A percentile compares a stretch with the other conserved stretches of the same genome.
Conservation (phyloP, 2,329 filamentous ascomycete species). For the Botrytis galanthina region DNA sequence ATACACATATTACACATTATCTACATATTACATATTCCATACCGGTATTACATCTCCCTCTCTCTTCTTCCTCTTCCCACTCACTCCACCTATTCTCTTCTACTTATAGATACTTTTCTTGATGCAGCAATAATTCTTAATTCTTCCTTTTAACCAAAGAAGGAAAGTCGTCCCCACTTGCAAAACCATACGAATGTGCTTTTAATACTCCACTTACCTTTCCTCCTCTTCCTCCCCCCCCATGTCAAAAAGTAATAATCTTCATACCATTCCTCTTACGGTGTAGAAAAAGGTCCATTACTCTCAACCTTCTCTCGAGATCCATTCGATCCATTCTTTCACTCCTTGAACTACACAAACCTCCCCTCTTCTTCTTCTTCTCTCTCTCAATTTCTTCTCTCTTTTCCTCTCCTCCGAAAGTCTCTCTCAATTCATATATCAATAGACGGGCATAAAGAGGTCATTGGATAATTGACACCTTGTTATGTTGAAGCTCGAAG, state of each 20-base stretch:
- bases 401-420: constrained; percentile 8
- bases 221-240: not conserved
- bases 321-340: constrained; percentile 17
- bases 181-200: constrained; percentile 1
- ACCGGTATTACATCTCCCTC: not conserved
- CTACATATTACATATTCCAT: too few relatives aligned
- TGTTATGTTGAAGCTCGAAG: constrained; percentile 23
- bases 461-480: constrained; percentile 23
- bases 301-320: constrained; percentile 16
- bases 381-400: constrained; percentile 14
- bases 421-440: constrained; percentile 5
- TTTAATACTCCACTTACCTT: not conserved
- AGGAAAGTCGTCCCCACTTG: constrained; percentile 12
- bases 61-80: not conserved
- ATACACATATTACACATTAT: too few relatives aligned
- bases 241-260: constrained; percentile 13
- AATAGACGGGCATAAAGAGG: constrained; percentile 15
- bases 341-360: constrained; percentile 16
- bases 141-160: not conserved
- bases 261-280: not conserved
- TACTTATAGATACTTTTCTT: not conserved
- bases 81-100: not conserved
- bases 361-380: constrained; percentile 1
- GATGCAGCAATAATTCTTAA: not conserved
- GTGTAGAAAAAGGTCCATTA: not conserved